Evolutionary conservation across 2,329 filamentous ascomycete species (phyloP).

Genomic region (Paecilomyces dactylethromorphus): DNA sequence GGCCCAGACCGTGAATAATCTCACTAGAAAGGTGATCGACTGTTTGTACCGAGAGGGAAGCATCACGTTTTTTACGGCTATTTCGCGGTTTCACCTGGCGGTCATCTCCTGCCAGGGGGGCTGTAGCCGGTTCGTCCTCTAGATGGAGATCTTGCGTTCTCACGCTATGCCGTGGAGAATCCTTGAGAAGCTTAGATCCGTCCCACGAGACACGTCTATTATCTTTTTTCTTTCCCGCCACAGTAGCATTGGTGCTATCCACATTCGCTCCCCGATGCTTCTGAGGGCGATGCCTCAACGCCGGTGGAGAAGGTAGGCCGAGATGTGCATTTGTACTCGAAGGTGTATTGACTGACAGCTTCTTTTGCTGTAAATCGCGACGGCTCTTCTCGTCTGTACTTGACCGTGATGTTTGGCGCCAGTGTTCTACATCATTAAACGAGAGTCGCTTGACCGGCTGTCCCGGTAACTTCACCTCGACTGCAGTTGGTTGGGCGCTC

Average conservation of each 20-base stretch:
- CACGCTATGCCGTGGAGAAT: conserved; percentile 12
- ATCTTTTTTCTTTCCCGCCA: conserved; percentile 18
- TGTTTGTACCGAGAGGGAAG: conserved; percentile 19
- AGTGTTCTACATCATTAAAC: conserved; percentile 29
- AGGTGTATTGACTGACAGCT: conserved; percentile 25
- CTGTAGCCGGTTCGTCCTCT: conserved; percentile 9
- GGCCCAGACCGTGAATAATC: conserved; percentile 30
- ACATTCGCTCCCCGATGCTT: conserved; percentile 27
- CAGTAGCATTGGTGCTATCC: conserved; percentile 8
- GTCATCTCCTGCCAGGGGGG: conserved; percentile 13
- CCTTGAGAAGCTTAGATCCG: conserved; percentile 27
- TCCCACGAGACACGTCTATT: conserved; percentile 33
- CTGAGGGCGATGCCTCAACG: conserved; percentile 33
- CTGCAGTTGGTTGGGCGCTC: conserved; percentile 20
- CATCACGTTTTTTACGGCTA: conserved; percentile 7
- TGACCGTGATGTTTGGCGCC: conserved; percentile 25
- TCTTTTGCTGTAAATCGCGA: conserved; percentile 24
- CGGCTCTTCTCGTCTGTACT: conserved; percentile 26
- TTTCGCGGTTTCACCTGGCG: conserved; percentile 10
- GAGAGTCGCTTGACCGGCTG: conserved; percentile 35
- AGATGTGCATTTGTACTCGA: conserved; percentile 18
- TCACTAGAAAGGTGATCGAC: conserved; percentile 29
- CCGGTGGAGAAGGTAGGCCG: conserved; percentile 30
- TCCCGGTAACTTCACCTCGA: conserved; percentile 32
- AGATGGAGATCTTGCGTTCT: conserved; percentile 5